Evolutionary conservation across 805 yeast genomes (phyloP), one percentile per base, ranked within the genome.

Genomic region (Nakazawaea ernobii): DNA sequence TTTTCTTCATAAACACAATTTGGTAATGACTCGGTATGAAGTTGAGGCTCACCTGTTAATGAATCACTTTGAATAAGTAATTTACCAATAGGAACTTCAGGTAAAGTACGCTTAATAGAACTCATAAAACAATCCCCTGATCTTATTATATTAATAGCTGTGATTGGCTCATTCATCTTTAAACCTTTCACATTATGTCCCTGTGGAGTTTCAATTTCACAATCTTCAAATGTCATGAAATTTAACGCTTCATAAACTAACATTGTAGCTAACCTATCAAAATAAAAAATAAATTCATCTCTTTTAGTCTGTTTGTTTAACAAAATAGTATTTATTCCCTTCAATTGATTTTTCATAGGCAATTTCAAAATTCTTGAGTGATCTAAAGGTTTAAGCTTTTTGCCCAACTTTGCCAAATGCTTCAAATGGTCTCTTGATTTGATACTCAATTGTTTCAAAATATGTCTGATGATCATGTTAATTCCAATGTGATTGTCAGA

Each of bases 51-150:
- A 8, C 98, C 98, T 0, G 98, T 91, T 20, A 71, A 66, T 0
- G 94, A 73, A 62, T 91, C 96, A 7, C 95, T 83, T 64, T 90
- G 96, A 56, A 92, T 90, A 41, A 92, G 69, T 24, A 92, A 62
- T 59, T 91, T 87, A 0, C 99, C 98, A 32, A 89, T 73, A 9
- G 79, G 74, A 10, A 88, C 81, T 43, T 82, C 88, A 1, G 97
- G 92, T 26, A 89, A 71, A 0, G 91, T 79, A 53, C 81, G 81
- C 50, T 86, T 78, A 35, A 92, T 69, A 0, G 96, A 84, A 29
- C 75, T 77, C 78, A 86, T 82, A 58, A 91, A 91, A 59, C 96
- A 87, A 61, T 90, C 97, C 5, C 99, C 99, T 0, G 96, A 90
- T 53, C 96, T 74, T 29, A 91, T 83, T 37, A 91, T 79, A 52